Evolutionary conservation across 179 eudicot species (phyloP).

Genomic region (Corrigiola litoralis): DNA sequence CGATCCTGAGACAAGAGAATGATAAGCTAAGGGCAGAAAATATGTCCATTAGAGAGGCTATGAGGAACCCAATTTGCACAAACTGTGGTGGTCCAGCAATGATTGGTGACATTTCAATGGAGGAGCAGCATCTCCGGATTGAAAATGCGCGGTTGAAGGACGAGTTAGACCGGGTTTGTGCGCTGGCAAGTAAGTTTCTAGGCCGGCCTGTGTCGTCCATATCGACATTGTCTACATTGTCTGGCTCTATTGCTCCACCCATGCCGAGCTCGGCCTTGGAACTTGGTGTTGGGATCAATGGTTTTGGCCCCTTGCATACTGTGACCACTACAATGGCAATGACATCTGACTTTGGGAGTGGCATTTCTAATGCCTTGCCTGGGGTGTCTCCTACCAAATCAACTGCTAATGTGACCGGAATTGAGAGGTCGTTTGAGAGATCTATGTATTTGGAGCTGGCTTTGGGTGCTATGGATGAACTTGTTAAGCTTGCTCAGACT

Average conservation of each 20-base stretch:
- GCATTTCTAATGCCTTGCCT: slow-evolving; percentile 46
- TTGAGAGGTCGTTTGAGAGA: slow-evolving; percentile 59
- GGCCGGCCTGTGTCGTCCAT: slow-evolving; percentile 67
- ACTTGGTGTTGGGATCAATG: slow-evolving; percentile 71
- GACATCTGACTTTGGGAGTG: slow-evolving; percentile 50
- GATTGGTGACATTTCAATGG: slow-evolving; percentile 77
- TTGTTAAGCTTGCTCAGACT: slow-evolving; percentile 76
- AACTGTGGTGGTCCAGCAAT: slow-evolving; percentile 93
- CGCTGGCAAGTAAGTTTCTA: slow-evolving; percentile 73
- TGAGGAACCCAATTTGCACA: slow-evolving; percentile 87
- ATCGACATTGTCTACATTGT: slow-evolving; percentile 16
- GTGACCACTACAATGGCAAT: slow-evolving; percentile 45
- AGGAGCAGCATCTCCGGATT: slow-evolving; percentile 87
- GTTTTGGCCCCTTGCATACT: slow-evolving; percentile 43
- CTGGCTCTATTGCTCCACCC: slow-evolving; percentile 33
- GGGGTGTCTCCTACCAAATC: slow-evolving; percentile 46
- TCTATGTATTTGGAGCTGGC: slow-evolving; percentile 91
- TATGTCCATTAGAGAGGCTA: slow-evolving; percentile 79
- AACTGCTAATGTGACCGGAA: slow-evolving; percentile 30
- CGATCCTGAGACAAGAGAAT: slow-evolving; percentile 89
- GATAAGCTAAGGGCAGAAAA: slow-evolving; percentile 86
- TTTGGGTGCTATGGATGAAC: slow-evolving; percentile 86
- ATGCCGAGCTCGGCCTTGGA: slow-evolving; percentile 81
- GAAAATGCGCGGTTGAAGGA: slow-evolving; percentile 85
- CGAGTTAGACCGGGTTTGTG: slow-evolving; percentile 83